Conservation (phyloP, 2,329 filamentous ascomycete genomes). For the Ophiocordyceps camponoti-floridani region DNA sequence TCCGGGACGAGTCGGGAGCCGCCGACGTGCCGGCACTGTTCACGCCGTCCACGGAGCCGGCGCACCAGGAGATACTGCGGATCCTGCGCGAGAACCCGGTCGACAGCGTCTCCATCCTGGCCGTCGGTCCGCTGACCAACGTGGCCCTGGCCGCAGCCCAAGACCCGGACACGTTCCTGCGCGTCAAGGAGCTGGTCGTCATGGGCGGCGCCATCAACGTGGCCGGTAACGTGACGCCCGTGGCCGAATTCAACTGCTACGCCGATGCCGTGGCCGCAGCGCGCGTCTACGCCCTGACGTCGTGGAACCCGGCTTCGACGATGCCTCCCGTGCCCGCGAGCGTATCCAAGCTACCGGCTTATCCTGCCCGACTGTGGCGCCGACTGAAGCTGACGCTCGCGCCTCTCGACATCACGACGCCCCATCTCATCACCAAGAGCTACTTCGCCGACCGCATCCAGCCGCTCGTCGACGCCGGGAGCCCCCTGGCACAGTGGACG, state of each 20-base stretch:
- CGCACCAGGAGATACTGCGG: conserved; percentile 79
- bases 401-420: conserved; percentile 60
- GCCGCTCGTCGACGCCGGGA: conserved; percentile 39
- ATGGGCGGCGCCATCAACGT: conserved; percentile 81
- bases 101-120: conserved; percentile 77
- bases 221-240: conserved; percentile 68
- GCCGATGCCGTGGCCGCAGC: conserved; percentile 69
- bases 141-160: conserved; percentile 73
- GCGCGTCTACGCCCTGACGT: conserved; percentile 61
- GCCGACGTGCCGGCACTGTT: conserved; percentile 39
- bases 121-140: conserved; percentile 86
- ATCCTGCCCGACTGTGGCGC: conserved; percentile 45
- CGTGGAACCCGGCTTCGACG: conserved; percentile 54
- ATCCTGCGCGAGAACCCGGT: conserved; percentile 65
- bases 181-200: conserved; percentile 77
- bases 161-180: conserved; percentile 77
- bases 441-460: conserved; percentile 39
- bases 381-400: conserved; percentile 52
- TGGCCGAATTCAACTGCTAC: conserved; percentile 90
- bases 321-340: conserved; percentile 50
- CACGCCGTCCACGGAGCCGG: conserved; percentile 51
- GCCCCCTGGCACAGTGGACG: conserved; percentile 58
- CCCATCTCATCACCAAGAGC: conserved; percentile 45
- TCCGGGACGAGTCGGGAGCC: conserved; percentile 16
- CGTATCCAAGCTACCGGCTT: conserved; percentile 34